Evolutionary conservation across 495 filamentous ascomycete genomes (phyloP).

Genomic region (Aspergillus sclerotioniger): DNA sequence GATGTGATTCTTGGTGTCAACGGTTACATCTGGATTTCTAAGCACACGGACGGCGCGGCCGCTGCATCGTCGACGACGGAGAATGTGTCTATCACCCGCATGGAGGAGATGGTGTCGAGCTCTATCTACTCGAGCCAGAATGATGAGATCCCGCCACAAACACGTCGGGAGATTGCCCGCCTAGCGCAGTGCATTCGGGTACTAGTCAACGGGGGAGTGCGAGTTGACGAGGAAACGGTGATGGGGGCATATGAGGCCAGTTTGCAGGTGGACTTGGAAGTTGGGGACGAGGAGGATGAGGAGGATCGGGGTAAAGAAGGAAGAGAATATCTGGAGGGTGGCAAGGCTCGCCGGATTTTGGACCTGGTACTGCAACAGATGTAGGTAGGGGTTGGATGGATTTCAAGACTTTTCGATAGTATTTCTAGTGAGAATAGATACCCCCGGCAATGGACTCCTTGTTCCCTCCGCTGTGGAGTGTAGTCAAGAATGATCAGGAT

Average conservation of each 20-base stretch:
- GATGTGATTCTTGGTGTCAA: conserved; percentile 92
- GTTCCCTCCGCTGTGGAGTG: background rate
- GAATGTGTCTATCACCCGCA: conserved; percentile 65
- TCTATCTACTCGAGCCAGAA: conserved; percentile 91
- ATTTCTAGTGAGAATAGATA: background rate
- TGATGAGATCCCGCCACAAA: conserved; percentile 69
- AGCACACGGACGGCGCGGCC: conserved; percentile 59
- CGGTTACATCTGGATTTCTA: conserved; percentile 91
- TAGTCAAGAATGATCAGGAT: background rate
- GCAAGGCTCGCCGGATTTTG: conserved; percentile 63
- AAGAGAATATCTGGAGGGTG: conserved; percentile 69
- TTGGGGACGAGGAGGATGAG: conserved; percentile 46
- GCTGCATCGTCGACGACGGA: conserved; percentile 46
- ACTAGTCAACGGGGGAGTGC: conserved; percentile 73
- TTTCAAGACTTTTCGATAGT: background rate
- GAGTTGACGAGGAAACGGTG: conserved; percentile 91
- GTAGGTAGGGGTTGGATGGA: background rate
- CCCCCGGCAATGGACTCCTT: conserved; percentile 1
- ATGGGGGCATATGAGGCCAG: conserved; percentile 76
- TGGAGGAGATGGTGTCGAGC: conserved; percentile 75
- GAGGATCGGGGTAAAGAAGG: conserved; percentile 43
- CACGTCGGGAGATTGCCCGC: conserved; percentile 83
- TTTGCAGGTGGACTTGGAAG: conserved; percentile 65
- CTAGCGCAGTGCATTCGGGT: conserved; percentile 75
- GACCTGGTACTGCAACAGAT: conserved; percentile 40